phyloP scores from a whole-genome alignment of 768 basidiomycete species.

The Kwoniella botswanensis region DNA sequence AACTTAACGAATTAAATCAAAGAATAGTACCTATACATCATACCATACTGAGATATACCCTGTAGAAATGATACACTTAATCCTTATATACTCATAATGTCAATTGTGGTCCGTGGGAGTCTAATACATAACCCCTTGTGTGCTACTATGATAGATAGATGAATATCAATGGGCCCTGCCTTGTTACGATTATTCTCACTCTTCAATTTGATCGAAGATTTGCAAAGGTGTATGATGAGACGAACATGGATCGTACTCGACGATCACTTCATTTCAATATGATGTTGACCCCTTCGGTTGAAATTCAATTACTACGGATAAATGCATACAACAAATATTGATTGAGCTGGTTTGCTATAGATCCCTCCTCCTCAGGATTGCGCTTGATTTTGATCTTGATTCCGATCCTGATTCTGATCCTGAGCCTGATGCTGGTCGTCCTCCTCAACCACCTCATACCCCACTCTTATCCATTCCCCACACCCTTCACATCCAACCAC shows the following conservation, averaged over 20 bases:
- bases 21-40: neutral
- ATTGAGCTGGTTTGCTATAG: no score
- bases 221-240: neutral
- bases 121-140: neutral
- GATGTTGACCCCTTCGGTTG: no score
- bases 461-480: conserved; percentile 59
- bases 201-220: neutral
- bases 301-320: neutral
- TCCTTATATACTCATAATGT: neutral
- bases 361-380: no score
- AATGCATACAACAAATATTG: neutral
- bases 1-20: neutral
- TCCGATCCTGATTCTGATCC: no score
- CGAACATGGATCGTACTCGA: neutral
- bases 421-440: neutral
- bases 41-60: neutral
- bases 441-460: conserved; percentile 57
- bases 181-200: no score
- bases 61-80: conserved; percentile 13
- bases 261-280: no score
- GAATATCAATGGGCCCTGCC: no score
- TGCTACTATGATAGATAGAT: no score
- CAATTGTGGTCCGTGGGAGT: neutral
- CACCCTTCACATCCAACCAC: conserved; percentile 59
- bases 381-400: no score